A percentile compares a stretch with the other conserved stretches of the same genome.
These are phyloP conservation scores for Basidiobolus meristosporus DNA, from an alignment of 371 early-diverging fungal genomes.

Conservation along the genomic window DNA sequence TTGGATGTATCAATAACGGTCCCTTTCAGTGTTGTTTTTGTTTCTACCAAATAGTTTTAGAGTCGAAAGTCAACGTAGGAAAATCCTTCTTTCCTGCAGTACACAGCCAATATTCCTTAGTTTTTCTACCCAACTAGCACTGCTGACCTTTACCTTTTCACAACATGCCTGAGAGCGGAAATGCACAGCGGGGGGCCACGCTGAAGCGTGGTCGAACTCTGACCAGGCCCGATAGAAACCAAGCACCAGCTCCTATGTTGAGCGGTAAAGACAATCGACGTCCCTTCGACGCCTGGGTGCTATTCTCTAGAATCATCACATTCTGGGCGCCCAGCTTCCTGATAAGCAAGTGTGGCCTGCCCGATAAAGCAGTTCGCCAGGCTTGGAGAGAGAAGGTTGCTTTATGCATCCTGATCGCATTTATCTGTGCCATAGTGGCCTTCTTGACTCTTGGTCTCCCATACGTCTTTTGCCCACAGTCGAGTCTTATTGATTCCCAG, in stretches of 20 bases:
- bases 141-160: too few relatives aligned
- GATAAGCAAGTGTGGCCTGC: constrained; percentile 17
- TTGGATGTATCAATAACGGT: too few relatives aligned
- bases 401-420: constrained; percentile 45
- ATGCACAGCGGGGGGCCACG: too few relatives aligned
- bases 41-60: too few relatives aligned
- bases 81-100: too few relatives aligned
- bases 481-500: constrained; percentile 3
- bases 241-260: constrained; percentile 47
- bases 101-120: too few relatives aligned
- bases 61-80: too few relatives aligned
- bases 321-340: constrained; percentile 56
- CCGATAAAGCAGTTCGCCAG: constrained; percentile 49
- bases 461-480: constrained; percentile 24
- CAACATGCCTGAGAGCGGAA: too few relatives aligned
- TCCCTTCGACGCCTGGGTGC: constrained; percentile 42
- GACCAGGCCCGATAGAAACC: constrained; percentile 49
- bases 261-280: constrained; percentile 30
- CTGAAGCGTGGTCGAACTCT: constrained; percentile 20
- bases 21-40: too few relatives aligned
- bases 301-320: constrained; percentile 50
- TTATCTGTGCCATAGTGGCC: constrained; percentile 33
- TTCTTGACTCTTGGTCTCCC: constrained; percentile 39
- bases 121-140: too few relatives aligned
- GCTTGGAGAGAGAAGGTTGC: constrained; percentile 88